Percentiles rank a stretch among this genome's conserved stretches.
Evolutionary conservation across 345 rosid genomes (phyloP).

Genomic region (Salix caprea): DNA sequence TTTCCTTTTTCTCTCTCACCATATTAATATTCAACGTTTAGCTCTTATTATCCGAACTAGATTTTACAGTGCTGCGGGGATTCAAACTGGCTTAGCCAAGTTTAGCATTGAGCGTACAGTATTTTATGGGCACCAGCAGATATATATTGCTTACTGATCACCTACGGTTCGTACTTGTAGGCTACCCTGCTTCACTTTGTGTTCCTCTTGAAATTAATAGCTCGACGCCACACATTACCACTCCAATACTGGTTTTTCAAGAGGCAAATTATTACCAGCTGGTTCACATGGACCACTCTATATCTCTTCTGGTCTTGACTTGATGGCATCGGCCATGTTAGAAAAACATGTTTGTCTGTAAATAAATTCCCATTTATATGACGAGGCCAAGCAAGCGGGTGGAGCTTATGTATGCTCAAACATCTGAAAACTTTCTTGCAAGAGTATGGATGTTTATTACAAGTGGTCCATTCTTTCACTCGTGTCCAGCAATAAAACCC

Average conservation of each 20-base stretch:
- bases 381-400: constrained; percentile 7
- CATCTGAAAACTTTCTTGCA: constrained; percentile 8
- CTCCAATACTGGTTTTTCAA: not conserved
- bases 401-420: constrained; percentile 14
- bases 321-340: constrained; percentile 12
- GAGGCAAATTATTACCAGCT: constrained; percentile 4
- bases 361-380: constrained; percentile 3
- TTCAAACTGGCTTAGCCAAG: not conserved
- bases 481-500: not conserved
- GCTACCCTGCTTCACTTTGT: not conserved
- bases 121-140: not conserved
- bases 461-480: constrained; percentile 11
- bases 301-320: not conserved
- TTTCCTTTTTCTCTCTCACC: not conserved
- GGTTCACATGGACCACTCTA: constrained; percentile 1
- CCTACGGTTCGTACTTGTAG: not conserved
- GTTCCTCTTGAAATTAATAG: not conserved
- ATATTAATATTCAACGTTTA: not conserved
- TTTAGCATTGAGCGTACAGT: not conserved
- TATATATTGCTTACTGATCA: not conserved
- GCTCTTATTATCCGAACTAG: not conserved
- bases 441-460: constrained; percentile 7
- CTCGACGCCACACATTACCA: not conserved
- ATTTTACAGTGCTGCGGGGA: not conserved
- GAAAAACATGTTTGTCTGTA: not conserved